phyloP scores from a whole-genome alignment of 192 early-diverging fungal species.

The Coemansia umbellata region DNA sequence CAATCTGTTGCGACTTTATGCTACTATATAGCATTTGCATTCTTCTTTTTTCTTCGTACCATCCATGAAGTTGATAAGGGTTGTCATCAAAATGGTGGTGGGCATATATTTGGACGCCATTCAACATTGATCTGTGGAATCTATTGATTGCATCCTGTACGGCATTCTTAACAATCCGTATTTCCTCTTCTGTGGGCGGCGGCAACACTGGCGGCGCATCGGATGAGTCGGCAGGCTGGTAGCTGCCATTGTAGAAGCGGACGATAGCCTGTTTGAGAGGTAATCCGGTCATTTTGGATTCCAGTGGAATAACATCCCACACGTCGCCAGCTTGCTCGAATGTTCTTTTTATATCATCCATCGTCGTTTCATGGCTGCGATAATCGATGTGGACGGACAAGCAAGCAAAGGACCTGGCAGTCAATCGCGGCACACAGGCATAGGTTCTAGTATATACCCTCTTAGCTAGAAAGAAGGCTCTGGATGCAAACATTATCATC shows the following conservation, averaged over 20 bases:
- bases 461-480: too few relatives aligned
- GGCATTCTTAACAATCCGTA: not conserved
- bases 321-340: conserved; percentile 39
- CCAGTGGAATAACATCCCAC: conserved; percentile 32
- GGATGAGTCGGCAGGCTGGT: conserved; percentile 11
- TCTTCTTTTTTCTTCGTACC: conserved; percentile 24
- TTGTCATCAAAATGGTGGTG: conserved; percentile 1
- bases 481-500: too few relatives aligned
- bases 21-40: not conserved
- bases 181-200: conserved; percentile 21
- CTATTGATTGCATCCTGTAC: conserved; percentile 9
- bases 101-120: conserved; percentile 20
- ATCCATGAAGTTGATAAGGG: conserved; percentile 36
- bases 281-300: conserved; percentile 13
- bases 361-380: conserved; percentile 16
- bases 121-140: conserved; percentile 18
- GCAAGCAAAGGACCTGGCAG: conserved; percentile 25
- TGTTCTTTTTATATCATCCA: conserved; percentile 11
- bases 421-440: too few relatives aligned
- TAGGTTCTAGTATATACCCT: too few relatives aligned
- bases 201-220: conserved; percentile 21
- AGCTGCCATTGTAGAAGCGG: conserved; percentile 34
- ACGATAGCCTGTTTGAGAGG: conserved; percentile 25
- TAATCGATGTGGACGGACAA: conserved; percentile 30
- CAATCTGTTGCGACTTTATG: not conserved